Percentiles rank a stretch among this genome's conserved stretches.
Evolutionary conservation across 805 yeast genomes (phyloP).

Genomic region (Zygotorulaspora chibaensis): DNA sequence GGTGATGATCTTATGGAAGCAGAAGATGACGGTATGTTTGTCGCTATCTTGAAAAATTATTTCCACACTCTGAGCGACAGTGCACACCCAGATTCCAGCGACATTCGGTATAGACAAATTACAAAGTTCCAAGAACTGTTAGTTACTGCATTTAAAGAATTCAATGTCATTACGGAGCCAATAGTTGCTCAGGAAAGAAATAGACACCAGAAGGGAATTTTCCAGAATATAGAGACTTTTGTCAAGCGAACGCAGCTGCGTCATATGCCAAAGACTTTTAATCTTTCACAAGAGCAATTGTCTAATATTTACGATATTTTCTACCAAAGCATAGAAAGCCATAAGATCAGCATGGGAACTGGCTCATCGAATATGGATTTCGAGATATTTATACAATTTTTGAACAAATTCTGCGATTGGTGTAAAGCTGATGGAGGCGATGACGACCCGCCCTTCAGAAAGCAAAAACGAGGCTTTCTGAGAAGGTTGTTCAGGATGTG

Average conservation of each 20-base stretch:
- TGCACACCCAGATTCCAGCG: slow-evolving; percentile 68
- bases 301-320: slow-evolving; percentile 80
- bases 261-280: slow-evolving; percentile 69
- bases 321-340: slow-evolving; percentile 69
- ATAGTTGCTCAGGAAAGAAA: slow-evolving; percentile 64
- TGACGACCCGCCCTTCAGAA: slow-evolving; percentile 29
- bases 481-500: slow-evolving; percentile 63
- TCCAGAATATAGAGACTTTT: slow-evolving; percentile 81
- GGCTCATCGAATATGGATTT: slow-evolving; percentile 67
- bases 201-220: slow-evolving; percentile 69
- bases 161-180: slow-evolving; percentile 72
- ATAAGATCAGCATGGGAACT: slow-evolving; percentile 50
- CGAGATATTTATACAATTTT: slow-evolving; percentile 64
- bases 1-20: slow-evolving; percentile 77
- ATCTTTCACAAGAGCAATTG: slow-evolving; percentile 53
- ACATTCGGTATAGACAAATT: slow-evolving; percentile 58
- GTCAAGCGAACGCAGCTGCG: slow-evolving; percentile 89
- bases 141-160: slow-evolving; percentile 90
- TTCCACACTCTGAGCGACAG: slow-evolving; percentile 72
- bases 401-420: slow-evolving; percentile 83
- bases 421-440: slow-evolving; percentile 40
- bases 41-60: slow-evolving; percentile 77
- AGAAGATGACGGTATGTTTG: slow-evolving; percentile 89
- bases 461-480: slow-evolving; percentile 47
- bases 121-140: slow-evolving; percentile 86